Evolutionary conservation across 441 rosid genomes (phyloP).

Genomic region (Codiaeum variegatum): DNA sequence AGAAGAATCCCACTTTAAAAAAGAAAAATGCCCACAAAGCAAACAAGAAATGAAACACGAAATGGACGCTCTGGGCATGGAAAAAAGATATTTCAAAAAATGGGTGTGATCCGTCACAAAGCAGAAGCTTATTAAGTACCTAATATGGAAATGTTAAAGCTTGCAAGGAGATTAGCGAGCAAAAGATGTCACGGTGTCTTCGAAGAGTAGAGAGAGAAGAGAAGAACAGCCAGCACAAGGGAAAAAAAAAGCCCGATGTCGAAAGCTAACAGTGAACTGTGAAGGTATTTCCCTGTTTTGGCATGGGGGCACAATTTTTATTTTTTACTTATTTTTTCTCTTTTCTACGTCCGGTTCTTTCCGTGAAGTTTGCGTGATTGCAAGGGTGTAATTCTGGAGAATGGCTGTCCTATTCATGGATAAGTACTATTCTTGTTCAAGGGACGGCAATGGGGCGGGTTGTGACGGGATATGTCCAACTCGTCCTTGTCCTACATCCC

Average conservation of each 20-base stretch:
- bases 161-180: constrained; percentile 8
- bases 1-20: background rate
- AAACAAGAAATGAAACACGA: background rate
- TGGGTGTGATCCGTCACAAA: constrained; percentile 19
- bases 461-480: too few species aligned
- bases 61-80: background rate
- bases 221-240: constrained; percentile 21
- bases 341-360: background rate
- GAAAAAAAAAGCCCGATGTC: constrained; percentile 6
- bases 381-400: background rate
- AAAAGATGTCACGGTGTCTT: constrained; percentile 21
- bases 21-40: background rate
- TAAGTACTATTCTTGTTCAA: background rate
- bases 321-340: too few species aligned
- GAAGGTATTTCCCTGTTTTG: background rate
- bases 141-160: constrained; percentile 24
- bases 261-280: constrained; percentile 25
- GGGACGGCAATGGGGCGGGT: too few species aligned
- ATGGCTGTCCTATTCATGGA: background rate
- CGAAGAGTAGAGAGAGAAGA: constrained; percentile 4
- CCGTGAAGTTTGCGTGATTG: background rate
- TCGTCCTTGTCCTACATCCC: too few species aligned
- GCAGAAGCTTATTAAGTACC: constrained; percentile 19
- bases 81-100: background rate
- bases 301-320: background rate